Percentiles rank a stretch among this genome's conserved stretches.
phyloP scores from a whole-genome alignment of 768 basidiomycete genomes.

The Suillus subalutaceus region DNA sequence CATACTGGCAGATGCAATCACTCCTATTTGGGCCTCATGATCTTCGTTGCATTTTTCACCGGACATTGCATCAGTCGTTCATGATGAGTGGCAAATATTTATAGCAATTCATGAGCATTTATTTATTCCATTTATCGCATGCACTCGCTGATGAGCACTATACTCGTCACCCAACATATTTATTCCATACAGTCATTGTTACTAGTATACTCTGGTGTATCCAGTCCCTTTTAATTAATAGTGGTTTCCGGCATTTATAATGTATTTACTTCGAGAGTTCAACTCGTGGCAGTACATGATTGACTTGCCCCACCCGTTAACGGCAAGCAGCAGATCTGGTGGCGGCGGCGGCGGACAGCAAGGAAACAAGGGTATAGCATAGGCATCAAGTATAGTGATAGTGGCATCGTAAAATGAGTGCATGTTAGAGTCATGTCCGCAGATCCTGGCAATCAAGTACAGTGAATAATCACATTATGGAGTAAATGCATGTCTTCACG shows the following conservation, averaged over 20 bases:
- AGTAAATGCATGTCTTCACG: constrained; percentile 17
- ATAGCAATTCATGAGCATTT: constrained; percentile 9
- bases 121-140: constrained; percentile 21
- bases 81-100: neutral
- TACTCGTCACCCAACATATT: neutral
- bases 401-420: constrained; percentile 13
- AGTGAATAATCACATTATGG: neutral
- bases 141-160: constrained; percentile 9
- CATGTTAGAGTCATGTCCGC: constrained; percentile 24
- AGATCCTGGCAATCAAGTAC: constrained; percentile 19
- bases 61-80: constrained; percentile 21
- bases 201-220: neutral
- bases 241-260: neutral
- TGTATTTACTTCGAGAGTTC: neutral
- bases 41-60: constrained; percentile 8
- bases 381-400: neutral
- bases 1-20: neutral
- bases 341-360: neutral
- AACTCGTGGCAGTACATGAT: neutral
- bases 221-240: constrained; percentile 3
- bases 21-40: constrained; percentile 3
- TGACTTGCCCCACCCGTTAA: neutral
- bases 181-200: constrained; percentile 7
- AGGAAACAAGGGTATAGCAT: constrained; percentile 2
- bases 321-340: neutral